Conservation (phyloP, 1,284 basidiomycete genomes). For the Sporisorium scitamineum region DNA sequence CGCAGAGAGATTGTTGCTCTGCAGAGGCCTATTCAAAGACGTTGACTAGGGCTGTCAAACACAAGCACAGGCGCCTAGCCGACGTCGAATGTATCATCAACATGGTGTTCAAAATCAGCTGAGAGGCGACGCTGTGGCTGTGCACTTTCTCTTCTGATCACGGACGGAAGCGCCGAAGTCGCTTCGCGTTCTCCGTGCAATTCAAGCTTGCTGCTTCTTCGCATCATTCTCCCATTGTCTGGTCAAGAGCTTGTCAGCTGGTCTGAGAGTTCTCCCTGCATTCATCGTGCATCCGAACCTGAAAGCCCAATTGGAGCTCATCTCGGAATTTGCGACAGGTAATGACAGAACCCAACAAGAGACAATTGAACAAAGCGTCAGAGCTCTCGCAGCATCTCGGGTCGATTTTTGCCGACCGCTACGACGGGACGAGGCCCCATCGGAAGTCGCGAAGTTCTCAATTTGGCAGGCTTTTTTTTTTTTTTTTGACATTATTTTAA, state of each 20-base stretch:
- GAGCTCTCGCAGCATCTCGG: not conserved
- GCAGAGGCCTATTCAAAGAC: too few species aligned
- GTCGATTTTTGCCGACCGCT: not conserved
- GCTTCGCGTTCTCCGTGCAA: not conserved
- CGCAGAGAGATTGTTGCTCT: too few species aligned
- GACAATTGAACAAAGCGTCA: not conserved
- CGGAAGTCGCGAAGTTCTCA: not conserved
- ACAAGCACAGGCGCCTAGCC: too few species aligned
- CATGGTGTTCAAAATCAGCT: slow-evolving; percentile 3
- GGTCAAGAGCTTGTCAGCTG: not conserved
- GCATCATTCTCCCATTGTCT: not conserved
- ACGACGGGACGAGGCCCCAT: not conserved
- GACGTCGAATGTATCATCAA: not conserved
- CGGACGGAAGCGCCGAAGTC: not conserved
- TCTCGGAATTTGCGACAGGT: too few species aligned
- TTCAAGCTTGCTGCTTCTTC: not conserved
- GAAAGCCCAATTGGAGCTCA: not conserved
- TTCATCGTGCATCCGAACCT: too few species aligned
- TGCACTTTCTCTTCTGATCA: not conserved
- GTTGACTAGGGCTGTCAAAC: too few species aligned
- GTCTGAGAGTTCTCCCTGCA: not conserved
- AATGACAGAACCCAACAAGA: too few species aligned
- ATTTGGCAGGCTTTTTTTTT: not conserved
- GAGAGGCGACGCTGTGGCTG: not conserved
- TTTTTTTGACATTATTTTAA: not conserved